phyloP scores from a whole-genome alignment of 129 eudicot species.

The Helianthus tuberosus region DNA sequence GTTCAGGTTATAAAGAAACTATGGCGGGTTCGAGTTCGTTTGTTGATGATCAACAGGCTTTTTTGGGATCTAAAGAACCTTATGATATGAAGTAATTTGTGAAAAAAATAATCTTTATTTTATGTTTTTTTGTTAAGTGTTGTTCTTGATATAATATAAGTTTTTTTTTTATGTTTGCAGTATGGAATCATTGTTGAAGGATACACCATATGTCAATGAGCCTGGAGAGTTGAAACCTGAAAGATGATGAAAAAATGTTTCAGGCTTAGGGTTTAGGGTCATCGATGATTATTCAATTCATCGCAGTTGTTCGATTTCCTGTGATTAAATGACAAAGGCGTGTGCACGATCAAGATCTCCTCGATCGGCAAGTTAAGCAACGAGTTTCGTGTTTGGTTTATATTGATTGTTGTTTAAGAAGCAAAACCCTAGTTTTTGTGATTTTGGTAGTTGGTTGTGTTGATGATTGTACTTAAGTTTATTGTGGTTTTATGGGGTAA shows the following conservation, averaged over 20 bases:
- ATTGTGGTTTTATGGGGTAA: slow-evolving; percentile 2
- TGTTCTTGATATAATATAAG: neutral
- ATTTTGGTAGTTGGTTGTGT: neutral
- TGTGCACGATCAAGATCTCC: no score
- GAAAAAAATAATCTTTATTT: neutral
- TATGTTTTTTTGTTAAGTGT: no score
- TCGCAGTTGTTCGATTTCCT: no score
- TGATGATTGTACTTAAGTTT: neutral
- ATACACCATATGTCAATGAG: slow-evolving; percentile 10
- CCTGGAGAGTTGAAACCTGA: slow-evolving; percentile 8
- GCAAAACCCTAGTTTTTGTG: no score
- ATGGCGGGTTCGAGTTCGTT: slow-evolving; percentile 6
- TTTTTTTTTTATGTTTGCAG: slow-evolving; percentile 19
- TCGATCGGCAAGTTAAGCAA: no score
- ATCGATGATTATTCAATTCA: neutral
- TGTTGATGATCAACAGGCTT: slow-evolving; percentile 40
- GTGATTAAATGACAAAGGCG: neutral
- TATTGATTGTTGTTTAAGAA: no score
- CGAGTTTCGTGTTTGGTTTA: no score
- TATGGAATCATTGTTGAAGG: slow-evolving; percentile 29
- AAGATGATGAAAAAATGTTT: slow-evolving; percentile 22
- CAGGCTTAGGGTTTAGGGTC: neutral
- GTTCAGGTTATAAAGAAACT: slow-evolving; percentile 27
- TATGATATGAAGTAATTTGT: slow-evolving; percentile 29
- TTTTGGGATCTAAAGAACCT: slow-evolving; percentile 16